Conservation (phyloP, 73 alveolate genomes). For the Symbiodinium natans region DNA sequence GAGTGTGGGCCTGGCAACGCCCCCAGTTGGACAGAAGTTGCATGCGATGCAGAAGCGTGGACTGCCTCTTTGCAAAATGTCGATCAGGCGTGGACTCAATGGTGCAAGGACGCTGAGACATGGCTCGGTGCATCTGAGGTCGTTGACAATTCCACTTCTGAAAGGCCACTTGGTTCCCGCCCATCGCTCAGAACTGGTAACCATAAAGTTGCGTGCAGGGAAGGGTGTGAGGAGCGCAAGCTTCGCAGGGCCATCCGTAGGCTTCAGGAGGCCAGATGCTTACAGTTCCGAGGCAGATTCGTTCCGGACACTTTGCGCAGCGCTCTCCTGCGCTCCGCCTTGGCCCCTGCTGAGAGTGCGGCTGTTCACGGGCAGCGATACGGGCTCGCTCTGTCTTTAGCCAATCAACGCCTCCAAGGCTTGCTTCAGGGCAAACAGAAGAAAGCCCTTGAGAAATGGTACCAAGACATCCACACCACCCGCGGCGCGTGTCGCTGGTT, state of each 20-base stretch:
- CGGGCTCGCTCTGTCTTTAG: not conserved
- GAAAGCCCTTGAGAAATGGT: conserved; percentile 5
- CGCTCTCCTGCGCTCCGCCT: not conserved
- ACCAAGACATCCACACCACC: not conserved
- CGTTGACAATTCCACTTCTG: not conserved
- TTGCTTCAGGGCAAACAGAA: not conserved
- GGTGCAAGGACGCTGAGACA: conserved; percentile 7
- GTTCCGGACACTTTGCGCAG: not conserved
- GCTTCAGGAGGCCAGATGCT: not conserved
- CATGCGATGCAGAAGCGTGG: not conserved
- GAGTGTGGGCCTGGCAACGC: not conserved
- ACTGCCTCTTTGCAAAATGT: not conserved
- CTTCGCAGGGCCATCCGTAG: not conserved
- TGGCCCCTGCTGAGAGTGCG: not conserved
- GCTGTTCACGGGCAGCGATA: not conserved
- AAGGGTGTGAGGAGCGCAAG: not conserved
- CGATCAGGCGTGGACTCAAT: not conserved
- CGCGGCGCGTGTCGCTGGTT: conserved; percentile 23
- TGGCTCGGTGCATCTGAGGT: not conserved
- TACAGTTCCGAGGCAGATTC: not conserved
- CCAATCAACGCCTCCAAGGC: not conserved
- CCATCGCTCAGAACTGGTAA: not conserved
- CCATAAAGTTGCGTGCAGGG: not conserved
- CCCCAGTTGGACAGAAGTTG: not conserved
- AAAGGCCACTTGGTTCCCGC: not conserved